Conservation (phyloP, 2,329 filamentous ascomycete species). For the Scedosporium dehoogii region DNA sequence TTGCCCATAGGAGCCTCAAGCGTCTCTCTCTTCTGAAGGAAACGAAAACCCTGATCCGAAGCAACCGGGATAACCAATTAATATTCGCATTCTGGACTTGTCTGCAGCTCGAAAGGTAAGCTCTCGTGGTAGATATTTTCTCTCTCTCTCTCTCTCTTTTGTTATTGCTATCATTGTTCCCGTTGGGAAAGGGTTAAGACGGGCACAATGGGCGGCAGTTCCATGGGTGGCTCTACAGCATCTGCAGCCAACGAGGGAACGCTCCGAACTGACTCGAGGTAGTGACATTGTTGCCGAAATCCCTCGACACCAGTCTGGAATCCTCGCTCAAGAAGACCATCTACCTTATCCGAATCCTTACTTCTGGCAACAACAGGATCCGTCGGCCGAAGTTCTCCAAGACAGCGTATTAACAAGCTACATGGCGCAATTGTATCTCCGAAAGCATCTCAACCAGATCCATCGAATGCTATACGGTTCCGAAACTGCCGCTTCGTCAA, state of each 20-base stretch:
- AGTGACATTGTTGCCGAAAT: slow-evolving; percentile 91
- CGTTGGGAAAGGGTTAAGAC: too few relatives aligned
- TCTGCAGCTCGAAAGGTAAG: slow-evolving; percentile 78
- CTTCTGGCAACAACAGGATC: slow-evolving; percentile 13
- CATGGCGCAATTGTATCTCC: slow-evolving; percentile 51
- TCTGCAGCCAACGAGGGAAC: too few relatives aligned
- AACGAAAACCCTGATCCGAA: neutral
- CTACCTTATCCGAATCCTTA: slow-evolving; percentile 57
- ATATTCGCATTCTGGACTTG: slow-evolving; percentile 87
- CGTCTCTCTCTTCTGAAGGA: neutral
- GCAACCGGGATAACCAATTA: slow-evolving; percentile 48
- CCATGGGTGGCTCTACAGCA: too few relatives aligned
- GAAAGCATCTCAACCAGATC: slow-evolving; percentile 55
- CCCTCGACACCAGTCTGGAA: slow-evolving; percentile 48
- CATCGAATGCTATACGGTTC: slow-evolving; percentile 47
- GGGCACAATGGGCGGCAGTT: too few relatives aligned
- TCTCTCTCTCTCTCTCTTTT: neutral
- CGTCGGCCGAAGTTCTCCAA: slow-evolving; percentile 27
- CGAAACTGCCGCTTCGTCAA: slow-evolving; percentile 17
- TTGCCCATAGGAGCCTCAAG: neutral
- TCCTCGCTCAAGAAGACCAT: slow-evolving; percentile 50
- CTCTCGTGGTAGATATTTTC: neutral
- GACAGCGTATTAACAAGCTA: slow-evolving; percentile 48
- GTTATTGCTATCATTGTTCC: neutral
- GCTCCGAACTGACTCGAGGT: neutral